phyloP scores from a whole-genome alignment of 768 basidiomycete species.

The Porphyrellus cyaneotinctus region DNA sequence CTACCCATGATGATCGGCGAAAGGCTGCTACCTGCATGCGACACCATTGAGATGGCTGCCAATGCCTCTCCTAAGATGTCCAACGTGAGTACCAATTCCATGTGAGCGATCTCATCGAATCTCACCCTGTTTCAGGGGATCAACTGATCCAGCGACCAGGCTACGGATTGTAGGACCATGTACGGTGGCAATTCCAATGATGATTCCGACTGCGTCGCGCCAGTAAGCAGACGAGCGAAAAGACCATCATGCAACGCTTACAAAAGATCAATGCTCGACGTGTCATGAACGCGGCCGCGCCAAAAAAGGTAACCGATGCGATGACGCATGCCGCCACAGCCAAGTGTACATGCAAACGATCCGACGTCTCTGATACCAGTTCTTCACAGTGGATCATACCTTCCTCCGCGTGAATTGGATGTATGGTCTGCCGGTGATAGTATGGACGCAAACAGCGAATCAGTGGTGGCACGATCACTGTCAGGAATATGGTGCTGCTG shows the following conservation, averaged over 20 bases:
- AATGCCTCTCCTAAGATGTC: constrained; percentile 23
- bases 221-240: background rate
- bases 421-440: constrained; percentile 13
- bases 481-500: constrained; percentile 18
- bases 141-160: constrained; percentile 26
- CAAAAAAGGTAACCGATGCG: constrained; percentile 9
- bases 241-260: background rate
- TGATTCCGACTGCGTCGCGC: constrained; percentile 11
- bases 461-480: constrained; percentile 18
- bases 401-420: background rate
- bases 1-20: constrained; percentile 32
- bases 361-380: constrained; percentile 13
- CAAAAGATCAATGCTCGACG: constrained; percentile 9
- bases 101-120: background rate
- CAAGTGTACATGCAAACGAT: constrained; percentile 30
- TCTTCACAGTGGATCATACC: background rate
- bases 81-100: background rate
- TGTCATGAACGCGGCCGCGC: constrained; percentile 13
- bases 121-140: constrained; percentile 28
- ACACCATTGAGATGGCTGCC: constrained; percentile 28
- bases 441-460: constrained; percentile 26
- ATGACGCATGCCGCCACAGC: constrained; percentile 19
- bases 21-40: constrained; percentile 15
- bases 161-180: constrained; percentile 23
- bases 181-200: constrained; percentile 14